Evolutionary conservation across 1,284 basidiomycete genomes (phyloP).

Genomic region (Rhodotorula sp.): DNA sequence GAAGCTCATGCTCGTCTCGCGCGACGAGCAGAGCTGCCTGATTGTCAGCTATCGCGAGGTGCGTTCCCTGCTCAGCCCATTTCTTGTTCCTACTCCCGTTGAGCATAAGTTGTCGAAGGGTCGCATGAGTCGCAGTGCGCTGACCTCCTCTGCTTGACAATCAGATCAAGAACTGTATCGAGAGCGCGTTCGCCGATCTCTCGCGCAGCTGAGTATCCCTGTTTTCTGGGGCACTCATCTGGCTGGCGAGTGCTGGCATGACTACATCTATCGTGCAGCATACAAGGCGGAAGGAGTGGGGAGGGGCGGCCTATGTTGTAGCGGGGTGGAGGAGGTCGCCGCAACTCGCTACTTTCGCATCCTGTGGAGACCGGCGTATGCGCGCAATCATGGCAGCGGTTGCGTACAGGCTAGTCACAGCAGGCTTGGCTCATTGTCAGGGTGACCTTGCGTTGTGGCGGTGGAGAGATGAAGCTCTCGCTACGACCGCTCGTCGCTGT

Average conservation of each 20-base stretch:
- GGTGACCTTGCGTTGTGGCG: too few relatives aligned
- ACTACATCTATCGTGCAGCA: too few relatives aligned
- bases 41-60: slow-evolving; percentile 90
- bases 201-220: slow-evolving; percentile 12
- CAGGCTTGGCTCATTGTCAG: too few relatives aligned
- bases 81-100: background rate
- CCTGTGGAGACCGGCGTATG: too few relatives aligned
- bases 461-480: too few relatives aligned
- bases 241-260: too few relatives aligned
- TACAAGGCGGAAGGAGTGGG: too few relatives aligned
- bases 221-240: background rate
- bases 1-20: slow-evolving; percentile 86
- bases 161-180: slow-evolving; percentile 76
- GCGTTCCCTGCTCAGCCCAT: slow-evolving; percentile 2
- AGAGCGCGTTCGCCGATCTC: slow-evolving; percentile 65
- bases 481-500: too few relatives aligned
- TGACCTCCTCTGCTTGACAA: background rate
- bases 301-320: background rate
- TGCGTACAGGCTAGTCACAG: too few relatives aligned
- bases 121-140: background rate
- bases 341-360: background rate
- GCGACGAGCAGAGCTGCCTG: slow-evolving; percentile 93
- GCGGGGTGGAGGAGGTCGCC: too few relatives aligned
- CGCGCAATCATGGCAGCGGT: too few relatives aligned
- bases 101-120: too few relatives aligned